Base-by-base conservation (phyloP, 345 rosid species). In the Odontarrhena argentea region DNA sequence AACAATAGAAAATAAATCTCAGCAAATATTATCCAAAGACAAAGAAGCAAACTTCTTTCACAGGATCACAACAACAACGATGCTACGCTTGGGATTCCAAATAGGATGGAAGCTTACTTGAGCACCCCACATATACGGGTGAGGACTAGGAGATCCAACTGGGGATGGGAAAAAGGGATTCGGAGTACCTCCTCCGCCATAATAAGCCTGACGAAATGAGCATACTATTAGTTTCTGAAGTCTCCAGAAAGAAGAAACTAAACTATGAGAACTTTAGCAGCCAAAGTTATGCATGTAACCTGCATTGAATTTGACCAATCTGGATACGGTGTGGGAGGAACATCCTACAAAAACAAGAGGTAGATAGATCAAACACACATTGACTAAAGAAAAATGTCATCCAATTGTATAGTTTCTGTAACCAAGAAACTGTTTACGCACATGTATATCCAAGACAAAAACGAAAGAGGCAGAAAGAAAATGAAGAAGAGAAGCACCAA, bases 221-320 rank as follows among this genome's bases (percentile, higher is more conserved):
- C 59, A 63, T 7, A 60, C 46, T 13, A 42, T 43, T 26, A 68
- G 25, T 18, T 18, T 70, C 45, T 28, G 38, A 34, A 50, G 4
- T 30, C 32, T 57, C 36, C 9, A 67, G 67, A 15, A 71, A 44
- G 48, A 58, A 46, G 60, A 63, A 9, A 37, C 44, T 30, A 66
- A n/a, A 60, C 3, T 24, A 54, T 4, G 22, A 34, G 14, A 46
- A 56, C 41, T 41, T 26, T 10, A 44, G 63, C 18, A 13, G 14
- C 54, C 40, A 43, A 50, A 70, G 9, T 44, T 46, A 41, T 65
- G 46, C 42, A 8, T 30, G 7, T 34, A 81, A 95, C 97, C 96
- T 91, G 96, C 96, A 94, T 78, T 59, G 96, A 71, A 72, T 65
- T 86, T 35, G 93, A 77, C 99, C 99, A 95, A 72, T 91, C 99